phyloP scores from a whole-genome alignment of 164 flowering plant species.

The Liquidambar formosana region DNA sequence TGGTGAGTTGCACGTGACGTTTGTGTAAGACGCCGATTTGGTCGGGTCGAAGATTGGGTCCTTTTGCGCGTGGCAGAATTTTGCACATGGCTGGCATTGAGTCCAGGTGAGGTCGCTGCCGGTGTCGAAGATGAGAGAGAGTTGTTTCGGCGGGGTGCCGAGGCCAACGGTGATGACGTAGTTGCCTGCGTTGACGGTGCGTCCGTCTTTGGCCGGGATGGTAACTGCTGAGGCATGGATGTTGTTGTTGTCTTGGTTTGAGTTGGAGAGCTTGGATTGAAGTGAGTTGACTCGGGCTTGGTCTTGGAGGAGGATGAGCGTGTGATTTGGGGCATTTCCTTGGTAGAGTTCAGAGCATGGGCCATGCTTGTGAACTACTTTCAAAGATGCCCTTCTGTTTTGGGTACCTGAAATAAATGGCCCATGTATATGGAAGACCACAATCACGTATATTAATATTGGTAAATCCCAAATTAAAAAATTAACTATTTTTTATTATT shows the following conservation, averaged over 20 bases:
- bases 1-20: constrained; percentile 35
- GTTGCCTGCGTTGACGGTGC: constrained; percentile 46
- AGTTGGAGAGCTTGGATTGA: constrained; percentile 27
- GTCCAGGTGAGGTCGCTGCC: constrained; percentile 76
- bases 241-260: not conserved
- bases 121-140: constrained; percentile 57
- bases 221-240: constrained; percentile 8
- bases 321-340: not conserved
- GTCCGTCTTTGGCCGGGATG: constrained; percentile 49
- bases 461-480: no score
- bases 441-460: no score
- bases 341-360: constrained; percentile 37
- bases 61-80: constrained; percentile 42
- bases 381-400: constrained; percentile 11
- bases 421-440: no score
- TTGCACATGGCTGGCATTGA: constrained; percentile 57
- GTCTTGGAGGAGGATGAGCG: constrained; percentile 49
- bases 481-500: no score
- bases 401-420: constrained; percentile 2
- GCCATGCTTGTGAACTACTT: constrained; percentile 46
- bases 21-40: constrained; percentile 32
- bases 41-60: constrained; percentile 48
- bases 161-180: constrained; percentile 58
- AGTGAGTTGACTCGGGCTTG: constrained; percentile 49
- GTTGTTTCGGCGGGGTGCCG: constrained; percentile 57